These are phyloP conservation scores for Microthlaspi erraticum DNA, from an alignment of 345 rosid genomes.

Conservation along the genomic window DNA sequence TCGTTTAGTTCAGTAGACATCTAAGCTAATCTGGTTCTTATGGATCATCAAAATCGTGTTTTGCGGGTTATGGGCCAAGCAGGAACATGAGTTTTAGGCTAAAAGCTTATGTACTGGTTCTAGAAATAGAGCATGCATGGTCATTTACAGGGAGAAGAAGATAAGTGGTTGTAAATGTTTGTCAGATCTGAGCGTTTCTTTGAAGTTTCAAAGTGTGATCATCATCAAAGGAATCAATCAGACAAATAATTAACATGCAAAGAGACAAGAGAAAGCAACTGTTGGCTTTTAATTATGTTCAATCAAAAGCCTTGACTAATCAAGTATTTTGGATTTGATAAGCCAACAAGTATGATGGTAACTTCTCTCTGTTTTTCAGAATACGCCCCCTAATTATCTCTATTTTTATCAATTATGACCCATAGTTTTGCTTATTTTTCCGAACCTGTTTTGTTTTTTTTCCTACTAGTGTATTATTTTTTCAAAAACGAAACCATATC, in stretches of 20 bases:
- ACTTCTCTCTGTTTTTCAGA: constrained; percentile 2
- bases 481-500: not conserved
- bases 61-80: constrained; percentile 37
- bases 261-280: constrained; percentile 27
- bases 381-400: not conserved
- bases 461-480: not conserved
- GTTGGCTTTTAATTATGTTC: constrained; percentile 30
- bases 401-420: not conserved
- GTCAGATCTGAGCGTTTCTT: constrained; percentile 21
- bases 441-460: not conserved
- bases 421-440: not conserved
- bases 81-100: constrained; percentile 33
- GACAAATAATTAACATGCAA: constrained; percentile 21
- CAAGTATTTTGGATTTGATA: constrained; percentile 16
- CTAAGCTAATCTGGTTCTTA: constrained; percentile 25
- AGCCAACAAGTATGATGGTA: constrained; percentile 26
- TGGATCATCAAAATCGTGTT: constrained; percentile 36
- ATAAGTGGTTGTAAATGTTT: constrained; percentile 7
- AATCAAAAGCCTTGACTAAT: constrained; percentile 28
- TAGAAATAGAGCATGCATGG: constrained; percentile 24
- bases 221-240: not conserved
- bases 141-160: constrained; percentile 23
- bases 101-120: not conserved
- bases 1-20: not conserved
- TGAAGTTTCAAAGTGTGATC: constrained; percentile 13